Conservation (phyloP, 1,284 basidiomycete genomes). For the Boletus mariae region DNA sequence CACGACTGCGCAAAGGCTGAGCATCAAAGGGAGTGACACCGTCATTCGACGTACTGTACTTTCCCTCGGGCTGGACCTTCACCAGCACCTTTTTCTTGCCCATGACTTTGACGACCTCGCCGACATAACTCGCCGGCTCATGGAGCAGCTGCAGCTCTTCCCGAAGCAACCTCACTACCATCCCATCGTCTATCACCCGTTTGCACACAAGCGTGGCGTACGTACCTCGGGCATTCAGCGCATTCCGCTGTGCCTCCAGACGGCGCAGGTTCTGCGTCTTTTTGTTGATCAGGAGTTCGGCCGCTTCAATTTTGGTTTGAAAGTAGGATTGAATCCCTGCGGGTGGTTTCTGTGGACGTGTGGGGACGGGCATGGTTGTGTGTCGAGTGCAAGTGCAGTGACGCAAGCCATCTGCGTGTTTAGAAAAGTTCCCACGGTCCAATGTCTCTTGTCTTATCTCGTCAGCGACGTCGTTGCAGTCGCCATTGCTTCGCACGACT, state of each 20-base stretch:
- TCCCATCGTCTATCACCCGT: not conserved
- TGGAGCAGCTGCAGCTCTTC: constrained; percentile 95
- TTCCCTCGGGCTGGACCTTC: constrained; percentile 98
- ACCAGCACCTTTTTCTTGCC: constrained; percentile 98
- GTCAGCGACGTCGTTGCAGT: too few relatives aligned
- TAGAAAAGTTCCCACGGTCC: constrained; percentile 15
- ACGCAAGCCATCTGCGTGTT: constrained; percentile 14
- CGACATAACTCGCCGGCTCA: constrained; percentile 96
- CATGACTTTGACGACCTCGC: constrained; percentile 98
- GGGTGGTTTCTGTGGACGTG: constrained; percentile 46
- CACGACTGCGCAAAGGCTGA: constrained; percentile 62
- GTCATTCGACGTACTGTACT: constrained; percentile 74
- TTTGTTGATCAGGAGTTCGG: constrained; percentile 90
- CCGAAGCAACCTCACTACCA: constrained; percentile 74
- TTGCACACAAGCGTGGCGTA: constrained; percentile 1
- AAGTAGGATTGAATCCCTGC: constrained; percentile 87
- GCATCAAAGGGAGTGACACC: not conserved
- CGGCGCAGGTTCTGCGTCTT: constrained; percentile 96
- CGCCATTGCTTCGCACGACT: too few relatives aligned
- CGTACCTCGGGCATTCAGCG: constrained; percentile 89
- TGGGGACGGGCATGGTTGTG: constrained; percentile 48
- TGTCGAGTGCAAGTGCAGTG: constrained; percentile 1
- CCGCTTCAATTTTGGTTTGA: constrained; percentile 91
- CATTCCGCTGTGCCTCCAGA: constrained; percentile 95
- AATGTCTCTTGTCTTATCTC: too few relatives aligned